A percentile compares a stretch with the other conserved stretches of the same genome.
These are phyloP conservation scores for Termitomyces sp. DNA, from an alignment of 1,284 basidiomycete genomes.

Conservation along the genomic window DNA sequence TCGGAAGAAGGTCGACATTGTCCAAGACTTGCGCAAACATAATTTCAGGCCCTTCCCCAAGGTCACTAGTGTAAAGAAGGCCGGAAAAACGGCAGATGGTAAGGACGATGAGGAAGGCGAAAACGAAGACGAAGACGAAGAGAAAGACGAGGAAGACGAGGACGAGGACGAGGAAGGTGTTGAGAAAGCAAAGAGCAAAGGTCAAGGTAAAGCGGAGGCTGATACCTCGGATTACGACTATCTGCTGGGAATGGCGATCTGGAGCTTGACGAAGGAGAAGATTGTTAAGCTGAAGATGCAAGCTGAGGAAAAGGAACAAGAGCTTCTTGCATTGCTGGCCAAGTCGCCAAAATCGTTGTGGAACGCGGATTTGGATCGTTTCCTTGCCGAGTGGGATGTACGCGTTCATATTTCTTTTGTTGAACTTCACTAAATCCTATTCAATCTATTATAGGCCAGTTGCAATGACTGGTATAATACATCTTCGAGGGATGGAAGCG, in stretches of 20 bases:
- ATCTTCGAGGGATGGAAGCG: conserved; percentile 46
- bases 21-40: conserved; percentile 77
- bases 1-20: conserved; percentile 86
- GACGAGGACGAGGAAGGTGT: conserved; percentile 33
- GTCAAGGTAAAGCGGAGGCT: conserved; percentile 41
- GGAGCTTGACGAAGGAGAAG: conserved; percentile 93
- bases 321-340: conserved; percentile 77
- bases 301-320: conserved; percentile 78
- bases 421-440: conserved; percentile 8
- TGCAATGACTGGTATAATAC: conserved; percentile 60
- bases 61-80: conserved; percentile 62
- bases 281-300: conserved; percentile 84
- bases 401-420: conserved; percentile 24
- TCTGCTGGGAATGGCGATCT: conserved; percentile 92
- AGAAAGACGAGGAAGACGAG: conserved; percentile 41
- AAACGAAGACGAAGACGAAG: conserved; percentile 34
- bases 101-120: conserved; percentile 61
- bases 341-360: conserved; percentile 84
- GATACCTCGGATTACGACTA: conserved; percentile 85
- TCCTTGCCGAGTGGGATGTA: conserved; percentile 84
- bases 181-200: conserved; percentile 44
- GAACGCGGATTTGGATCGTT: conserved; percentile 85
- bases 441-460: conserved; percentile 40
- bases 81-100: conserved; percentile 66
- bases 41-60: conserved; percentile 92